Percentiles rank a stretch among this genome's conserved stretches.
Conservation (phyloP, 192 early-diverging fungal species). For the Coemansia sp. region DNA sequence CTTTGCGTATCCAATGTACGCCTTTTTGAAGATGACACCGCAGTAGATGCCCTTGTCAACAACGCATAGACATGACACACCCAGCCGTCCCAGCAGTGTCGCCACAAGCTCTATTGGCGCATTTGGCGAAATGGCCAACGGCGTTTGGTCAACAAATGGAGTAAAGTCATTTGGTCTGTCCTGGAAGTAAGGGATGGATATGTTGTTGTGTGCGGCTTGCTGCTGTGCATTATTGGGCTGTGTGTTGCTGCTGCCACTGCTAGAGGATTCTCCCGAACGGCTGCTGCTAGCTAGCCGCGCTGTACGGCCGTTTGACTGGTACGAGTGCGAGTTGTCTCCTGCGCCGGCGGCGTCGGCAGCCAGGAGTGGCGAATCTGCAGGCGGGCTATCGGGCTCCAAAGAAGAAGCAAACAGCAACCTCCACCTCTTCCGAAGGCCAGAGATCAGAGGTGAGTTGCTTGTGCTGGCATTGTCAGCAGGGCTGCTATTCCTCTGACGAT, state of each 20-base stretch:
- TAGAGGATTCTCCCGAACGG: constrained; percentile 17
- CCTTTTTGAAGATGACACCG: constrained; percentile 87
- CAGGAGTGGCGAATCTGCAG: constrained; percentile 15
- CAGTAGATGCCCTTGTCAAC: constrained; percentile 72
- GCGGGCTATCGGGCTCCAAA: neutral
- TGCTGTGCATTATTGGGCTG: neutral
- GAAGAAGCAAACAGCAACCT: neutral
- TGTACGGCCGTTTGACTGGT: constrained; percentile 20
- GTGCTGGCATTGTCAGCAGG: neutral
- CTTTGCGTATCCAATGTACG: constrained; percentile 73
- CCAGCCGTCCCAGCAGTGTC: constrained; percentile 83
- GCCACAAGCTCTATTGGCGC: constrained; percentile 84
- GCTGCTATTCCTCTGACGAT: neutral
- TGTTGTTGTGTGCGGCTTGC: constrained; percentile 10
- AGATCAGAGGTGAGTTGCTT: neutral
- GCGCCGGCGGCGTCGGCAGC: neutral
- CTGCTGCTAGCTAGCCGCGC: neutral
- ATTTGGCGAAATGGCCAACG: constrained; percentile 70
- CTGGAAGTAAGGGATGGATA: constrained; percentile 35
- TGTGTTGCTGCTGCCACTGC: constrained; percentile 6
- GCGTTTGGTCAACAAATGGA: constrained; percentile 66
- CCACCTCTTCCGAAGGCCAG: neutral
- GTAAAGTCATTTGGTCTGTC: constrained; percentile 50
- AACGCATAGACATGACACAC: constrained; percentile 80
- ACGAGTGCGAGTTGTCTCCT: constrained; percentile 10